Percentiles rank a stretch among this genome's conserved stretches.
phyloP scores from a whole-genome alignment of 2,329 filamentous ascomycete genomes.

The Talaromyces rugulosus region DNA sequence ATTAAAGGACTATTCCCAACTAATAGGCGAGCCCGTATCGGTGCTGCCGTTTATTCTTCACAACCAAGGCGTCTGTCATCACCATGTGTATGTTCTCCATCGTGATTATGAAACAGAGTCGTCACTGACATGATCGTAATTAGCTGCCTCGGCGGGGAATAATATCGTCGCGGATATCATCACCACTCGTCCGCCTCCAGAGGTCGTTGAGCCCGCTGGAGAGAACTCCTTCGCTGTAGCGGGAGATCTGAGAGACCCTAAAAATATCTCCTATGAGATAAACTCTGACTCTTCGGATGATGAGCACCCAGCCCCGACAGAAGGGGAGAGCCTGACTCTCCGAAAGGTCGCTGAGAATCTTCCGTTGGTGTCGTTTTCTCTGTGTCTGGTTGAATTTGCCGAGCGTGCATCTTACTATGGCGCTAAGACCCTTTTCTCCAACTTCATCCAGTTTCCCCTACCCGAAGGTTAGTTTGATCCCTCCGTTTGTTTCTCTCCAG shows the following conservation, averaged over 20 bases:
- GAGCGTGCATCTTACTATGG: constrained; percentile 59
- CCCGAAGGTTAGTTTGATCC: constrained; percentile 36
- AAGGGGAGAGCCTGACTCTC: constrained; percentile 44
- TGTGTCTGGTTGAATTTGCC: constrained; percentile 53
- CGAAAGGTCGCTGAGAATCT: constrained; percentile 53
- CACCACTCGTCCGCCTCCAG: constrained; percentile 7
- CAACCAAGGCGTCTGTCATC: background rate
- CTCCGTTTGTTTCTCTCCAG: background rate
- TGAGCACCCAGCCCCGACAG: constrained; percentile 38
- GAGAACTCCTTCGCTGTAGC: constrained; percentile 2
- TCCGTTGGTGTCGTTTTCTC: constrained; percentile 52
- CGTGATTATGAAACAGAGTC: background rate
- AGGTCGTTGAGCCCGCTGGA: constrained; percentile 8
- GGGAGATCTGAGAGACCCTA: background rate
- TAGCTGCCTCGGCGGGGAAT: background rate
- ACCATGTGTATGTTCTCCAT: background rate
- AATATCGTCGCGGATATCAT: constrained; percentile 7
- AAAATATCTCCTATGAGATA: background rate
- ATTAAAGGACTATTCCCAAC: background rate
- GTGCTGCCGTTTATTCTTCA: no score
- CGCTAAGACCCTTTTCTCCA: constrained; percentile 52
- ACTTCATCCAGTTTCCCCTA: constrained; percentile 59
- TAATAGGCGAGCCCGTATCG: no score
- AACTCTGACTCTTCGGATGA: background rate
- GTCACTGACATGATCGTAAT: background rate